Conservation (phyloP, 1,284 basidiomycete species). For the Leccinum angustisporum region DNA sequence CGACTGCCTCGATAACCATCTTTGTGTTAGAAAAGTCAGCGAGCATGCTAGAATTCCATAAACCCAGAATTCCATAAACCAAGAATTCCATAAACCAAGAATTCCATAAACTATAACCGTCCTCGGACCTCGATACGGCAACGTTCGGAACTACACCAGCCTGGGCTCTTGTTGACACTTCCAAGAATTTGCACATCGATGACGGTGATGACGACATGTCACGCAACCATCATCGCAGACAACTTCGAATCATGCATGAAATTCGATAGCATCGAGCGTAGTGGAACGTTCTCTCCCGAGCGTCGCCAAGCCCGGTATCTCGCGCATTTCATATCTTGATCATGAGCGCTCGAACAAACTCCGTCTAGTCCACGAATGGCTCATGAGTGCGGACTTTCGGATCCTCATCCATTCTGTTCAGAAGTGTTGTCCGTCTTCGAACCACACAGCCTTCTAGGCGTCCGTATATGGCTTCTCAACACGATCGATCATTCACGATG, state of each 20-base stretch:
- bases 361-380: background rate
- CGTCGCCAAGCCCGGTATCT: background rate
- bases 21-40: too few relatives aligned
- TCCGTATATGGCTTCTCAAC: background rate
- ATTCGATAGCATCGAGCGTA: background rate
- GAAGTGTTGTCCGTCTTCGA: background rate
- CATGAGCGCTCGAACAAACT: background rate
- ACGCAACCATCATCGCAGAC: background rate
- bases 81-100: too few relatives aligned
- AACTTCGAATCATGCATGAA: background rate
- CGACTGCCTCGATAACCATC: too few relatives aligned
- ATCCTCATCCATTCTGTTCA: background rate
- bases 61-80: too few relatives aligned
- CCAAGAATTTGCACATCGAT: background rate
- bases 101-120: too few relatives aligned
- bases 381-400: background rate
- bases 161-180: background rate
- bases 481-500: background rate
- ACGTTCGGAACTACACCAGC: background rate
- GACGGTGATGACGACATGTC: background rate
- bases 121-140: background rate
- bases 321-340: background rate
- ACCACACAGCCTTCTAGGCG: background rate
- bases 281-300: background rate
- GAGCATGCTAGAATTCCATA: too few relatives aligned